These are phyloP conservation scores for Stygiomarasmius scandens DNA, from an alignment of 1,284 basidiomycete genomes.

Conservation along the genomic window DNA sequence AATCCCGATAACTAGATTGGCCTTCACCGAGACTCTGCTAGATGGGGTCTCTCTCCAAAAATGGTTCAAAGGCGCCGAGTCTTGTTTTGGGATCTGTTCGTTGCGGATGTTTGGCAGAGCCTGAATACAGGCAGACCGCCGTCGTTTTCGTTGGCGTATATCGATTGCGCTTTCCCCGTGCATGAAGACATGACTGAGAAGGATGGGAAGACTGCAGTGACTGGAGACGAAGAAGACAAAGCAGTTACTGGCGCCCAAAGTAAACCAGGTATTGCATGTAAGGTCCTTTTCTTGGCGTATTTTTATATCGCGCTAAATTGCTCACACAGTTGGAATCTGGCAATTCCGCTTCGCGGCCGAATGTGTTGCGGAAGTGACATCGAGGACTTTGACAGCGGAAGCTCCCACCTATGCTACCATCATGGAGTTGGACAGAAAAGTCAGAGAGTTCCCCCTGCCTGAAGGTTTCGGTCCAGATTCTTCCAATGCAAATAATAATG, in stretches of 20 bases:
- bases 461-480: slow-evolving; percentile 29
- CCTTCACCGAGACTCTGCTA: slow-evolving; percentile 62
- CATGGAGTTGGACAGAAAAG: slow-evolving; percentile 72
- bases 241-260: slow-evolving; percentile 10
- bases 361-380: slow-evolving; percentile 64
- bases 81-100: slow-evolving; percentile 62
- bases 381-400: slow-evolving; percentile 64
- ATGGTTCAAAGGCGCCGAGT: slow-evolving; percentile 55
- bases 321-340: slow-evolving; percentile 55
- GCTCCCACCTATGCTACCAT: slow-evolving; percentile 66
- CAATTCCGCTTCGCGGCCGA: slow-evolving; percentile 65
- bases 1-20: slow-evolving; percentile 46
- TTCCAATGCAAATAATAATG: neutral
- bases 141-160: slow-evolving; percentile 57
- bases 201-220: slow-evolving; percentile 2
- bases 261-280: slow-evolving; percentile 30
- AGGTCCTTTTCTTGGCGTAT: slow-evolving; percentile 21
- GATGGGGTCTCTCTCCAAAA: slow-evolving; percentile 56
- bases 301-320: slow-evolving; percentile 10
- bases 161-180: slow-evolving; percentile 58
- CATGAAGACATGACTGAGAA: slow-evolving; percentile 28
- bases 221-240: slow-evolving; percentile 13
- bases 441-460: slow-evolving; percentile 67
- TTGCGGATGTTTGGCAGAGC: slow-evolving; percentile 57
- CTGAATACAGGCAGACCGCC: slow-evolving; percentile 67